Evolutionary conservation across 306 rosid genomes (phyloP).

Genomic region (Dryas alaskensis): DNA sequence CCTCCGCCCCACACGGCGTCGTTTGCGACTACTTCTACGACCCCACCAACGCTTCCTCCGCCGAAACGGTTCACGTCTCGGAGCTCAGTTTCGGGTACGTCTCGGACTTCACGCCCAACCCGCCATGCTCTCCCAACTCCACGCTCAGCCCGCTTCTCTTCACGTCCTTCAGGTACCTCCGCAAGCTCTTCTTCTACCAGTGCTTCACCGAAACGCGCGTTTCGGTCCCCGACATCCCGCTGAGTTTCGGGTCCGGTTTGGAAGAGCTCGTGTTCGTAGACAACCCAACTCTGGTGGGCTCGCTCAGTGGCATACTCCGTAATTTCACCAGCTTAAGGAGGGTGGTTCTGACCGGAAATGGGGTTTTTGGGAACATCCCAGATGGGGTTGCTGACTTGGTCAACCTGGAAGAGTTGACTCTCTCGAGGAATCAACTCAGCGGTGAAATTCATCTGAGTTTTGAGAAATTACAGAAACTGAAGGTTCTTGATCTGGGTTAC

Average conservation of each 20-base stretch:
- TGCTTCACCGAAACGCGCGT: conserved; percentile 56
- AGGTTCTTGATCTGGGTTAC: conserved; percentile 60
- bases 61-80: conserved; percentile 42
- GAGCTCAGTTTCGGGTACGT: conserved; percentile 71
- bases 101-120: conserved; percentile 67
- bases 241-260: conserved; percentile 29
- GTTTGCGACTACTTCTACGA: conserved; percentile 48
- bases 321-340: conserved; percentile 51
- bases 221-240: conserved; percentile 22
- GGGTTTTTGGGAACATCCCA: conserved; percentile 49
- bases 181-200: conserved; percentile 72
- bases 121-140: conserved; percentile 58
- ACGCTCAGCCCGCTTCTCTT: conserved; percentile 53
- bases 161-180: conserved; percentile 53
- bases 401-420: conserved; percentile 62
- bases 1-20: conserved; percentile 64
- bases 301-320: conserved; percentile 35
- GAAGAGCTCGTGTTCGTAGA: conserved; percentile 70
- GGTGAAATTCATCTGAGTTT: conserved; percentile 47
- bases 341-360: conserved; percentile 54
- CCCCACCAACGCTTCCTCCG: background rate
- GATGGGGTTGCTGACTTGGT: conserved; percentile 1
- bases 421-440: conserved; percentile 50
- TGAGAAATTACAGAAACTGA: conserved; percentile 34
- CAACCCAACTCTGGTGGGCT: conserved; percentile 49